Base-by-base conservation (phyloP, 148 eudicot species). In the Vaccinium vitisidaea region DNA sequence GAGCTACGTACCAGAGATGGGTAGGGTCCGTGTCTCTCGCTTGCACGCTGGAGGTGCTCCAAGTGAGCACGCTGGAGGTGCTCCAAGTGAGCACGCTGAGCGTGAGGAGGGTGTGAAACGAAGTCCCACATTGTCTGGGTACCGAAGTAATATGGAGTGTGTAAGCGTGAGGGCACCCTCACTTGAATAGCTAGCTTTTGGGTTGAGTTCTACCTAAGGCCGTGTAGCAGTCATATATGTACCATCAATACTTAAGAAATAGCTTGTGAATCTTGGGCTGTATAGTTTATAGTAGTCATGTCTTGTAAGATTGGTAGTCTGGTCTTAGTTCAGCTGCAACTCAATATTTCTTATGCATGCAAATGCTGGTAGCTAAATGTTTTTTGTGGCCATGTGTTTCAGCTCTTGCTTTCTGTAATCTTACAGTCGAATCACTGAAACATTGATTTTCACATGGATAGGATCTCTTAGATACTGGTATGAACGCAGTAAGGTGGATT, bases 391-490 rank as follows among this genome's bases (percentile, higher is more conserved):
- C 67, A 30, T 1, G 30, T 80, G 59, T 53, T 30, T 27, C 59
- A 54, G 46, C 21, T 8, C 65, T 69, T 67, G 12, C 46, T 55
- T 10, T 77, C 16, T 84, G 53, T 49, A 59, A 9, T 52, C 80
- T 46, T 74, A 49, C 74, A n/a, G 14, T 13, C 78, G 2, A 21
- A 59, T 80, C 8, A 46, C 53, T 75, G 59, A 75, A 81, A 43
- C 32, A 59, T 58, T 27, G 19, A 71, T 48, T 53, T 39, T 83
- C 75, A 70, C 49, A 25, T 84, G 23, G 55, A 83, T 84, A 94
- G 99, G 93, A 77, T 93, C 99, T 85, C 94, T 96, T 52, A 89
- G 85, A 83, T 96, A 91, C 88, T 96, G 99, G 99, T 88, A 89
- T 75, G 93, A 92, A 84, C 92, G 95, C 84, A 96, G 86, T 91